These are phyloP conservation scores for Xerocomus amazonicus DNA, from an alignment of 1,284 basidiomycete species.

Conservation along the genomic window DNA sequence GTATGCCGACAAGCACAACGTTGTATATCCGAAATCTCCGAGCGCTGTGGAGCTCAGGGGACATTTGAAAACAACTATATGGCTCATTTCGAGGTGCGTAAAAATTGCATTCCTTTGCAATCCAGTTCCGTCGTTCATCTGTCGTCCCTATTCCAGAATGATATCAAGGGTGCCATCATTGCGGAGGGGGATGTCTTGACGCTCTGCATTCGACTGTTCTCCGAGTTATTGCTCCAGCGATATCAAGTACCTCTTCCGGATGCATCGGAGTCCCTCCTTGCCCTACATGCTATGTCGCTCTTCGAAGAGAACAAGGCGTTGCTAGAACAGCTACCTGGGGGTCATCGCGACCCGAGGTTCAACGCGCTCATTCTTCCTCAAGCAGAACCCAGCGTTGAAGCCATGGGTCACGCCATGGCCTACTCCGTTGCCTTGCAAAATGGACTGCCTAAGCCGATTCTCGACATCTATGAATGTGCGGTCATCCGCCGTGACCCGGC, in stretches of 20 bases:
- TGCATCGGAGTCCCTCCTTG: constrained; percentile 41
- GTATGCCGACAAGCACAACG: constrained; percentile 48
- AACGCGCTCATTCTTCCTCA: constrained; percentile 46
- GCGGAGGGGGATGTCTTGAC: constrained; percentile 54
- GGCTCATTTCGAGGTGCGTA: constrained; percentile 45
- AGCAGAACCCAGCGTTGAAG: constrained; percentile 43
- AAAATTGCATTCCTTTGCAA: too few species aligned
- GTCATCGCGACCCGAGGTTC: constrained; percentile 46
- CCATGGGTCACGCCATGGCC: constrained; percentile 51
- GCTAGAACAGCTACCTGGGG: constrained; percentile 33
- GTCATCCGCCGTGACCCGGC: constrained; percentile 48
- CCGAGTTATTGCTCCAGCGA: constrained; percentile 45
- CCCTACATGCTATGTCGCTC: constrained; percentile 41
- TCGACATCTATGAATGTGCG: constrained; percentile 52
- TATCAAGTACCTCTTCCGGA: constrained; percentile 43
- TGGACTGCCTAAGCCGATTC: constrained; percentile 42
- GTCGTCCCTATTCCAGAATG: constrained; percentile 35
- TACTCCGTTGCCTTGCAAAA: constrained; percentile 45
- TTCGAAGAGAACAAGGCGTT: constrained; percentile 43
- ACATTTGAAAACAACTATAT: constrained; percentile 54
- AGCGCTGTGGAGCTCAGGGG: constrained; percentile 55
- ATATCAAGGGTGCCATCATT: constrained; percentile 47
- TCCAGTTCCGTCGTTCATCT: too few species aligned
- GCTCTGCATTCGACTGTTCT: constrained; percentile 51
- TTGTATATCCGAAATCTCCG: constrained; percentile 20